Evolutionary conservation across 352 stramenopile species (phyloP), one percentile per base, ranked within the genome.

Genomic region (Phytophthora tentaculata): DNA sequence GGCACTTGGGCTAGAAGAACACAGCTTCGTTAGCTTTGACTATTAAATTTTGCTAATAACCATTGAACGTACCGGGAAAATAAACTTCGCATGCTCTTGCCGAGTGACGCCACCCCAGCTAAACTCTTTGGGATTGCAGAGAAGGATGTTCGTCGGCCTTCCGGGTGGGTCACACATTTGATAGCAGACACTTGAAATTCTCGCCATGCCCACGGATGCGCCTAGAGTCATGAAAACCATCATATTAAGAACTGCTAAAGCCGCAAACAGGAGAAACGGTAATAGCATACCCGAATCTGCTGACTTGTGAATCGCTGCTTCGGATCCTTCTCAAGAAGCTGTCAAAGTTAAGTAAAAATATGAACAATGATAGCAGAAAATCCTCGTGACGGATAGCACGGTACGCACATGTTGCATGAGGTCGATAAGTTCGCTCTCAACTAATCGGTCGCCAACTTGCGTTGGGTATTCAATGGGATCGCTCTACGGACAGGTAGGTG

Each of bases 211-310:
- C 79, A 92, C n/a, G 76, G 71, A 62, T 90, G 81, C 13, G 84
- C 82, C 83, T 88, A 54, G 23, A 37, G 29, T 14, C 5, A 39
- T 19, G n/a, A n/a, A n/a, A n/a, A n/a, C n/a, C n/a, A n/a, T n/a
- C n/a, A n/a, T n/a, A n/a, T n/a, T n/a, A n/a, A n/a, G n/a, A n/a
- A n/a, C n/a, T n/a, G n/a, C n/a, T n/a, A n/a, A n/a, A n/a, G n/a
- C n/a, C n/a, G n/a, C n/a, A n/a, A n/a, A n/a, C n/a, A n/a, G n/a
- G n/a, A n/a, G n/a, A n/a, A n/a, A n/a, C n/a, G n/a, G n/a, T n/a
- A n/a, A n/a, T n/a, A n/a, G n/a, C n/a, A n/a, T n/a, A 94, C 86
- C n/a, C 86, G 79, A 28, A 94, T 94, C 50, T 91, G 74, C n/a
- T 75, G 56, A 17, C 69, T 86, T 16, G 84, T 90, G 51, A 79